phyloP scores from a whole-genome alignment of 805 yeast species.

The Grigorovia transvaalensis region DNA sequence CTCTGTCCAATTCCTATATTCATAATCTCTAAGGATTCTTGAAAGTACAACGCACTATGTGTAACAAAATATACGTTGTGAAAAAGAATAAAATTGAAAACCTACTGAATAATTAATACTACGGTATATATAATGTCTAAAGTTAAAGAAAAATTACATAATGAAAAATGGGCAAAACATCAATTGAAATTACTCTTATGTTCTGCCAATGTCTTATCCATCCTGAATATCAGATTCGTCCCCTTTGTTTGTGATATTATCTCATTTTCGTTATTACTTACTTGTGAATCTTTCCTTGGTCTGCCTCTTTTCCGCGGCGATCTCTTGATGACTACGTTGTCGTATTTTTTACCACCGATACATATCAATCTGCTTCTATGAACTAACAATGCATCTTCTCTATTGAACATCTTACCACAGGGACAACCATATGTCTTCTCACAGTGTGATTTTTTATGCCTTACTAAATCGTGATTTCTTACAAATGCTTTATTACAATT shows the following conservation, averaged over 20 bases:
- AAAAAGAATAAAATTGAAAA: background rate
- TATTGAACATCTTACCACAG: slow-evolving; percentile 88
- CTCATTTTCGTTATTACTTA: background rate
- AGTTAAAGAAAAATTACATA: background rate
- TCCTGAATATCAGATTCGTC: background rate
- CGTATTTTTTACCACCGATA: slow-evolving; percentile 46
- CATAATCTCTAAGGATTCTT: background rate
- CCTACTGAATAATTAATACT: background rate
- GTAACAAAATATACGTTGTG: too few species aligned
- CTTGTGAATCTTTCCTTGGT: slow-evolving; percentile 13
- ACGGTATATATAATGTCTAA: background rate
- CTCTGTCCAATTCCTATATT: background rate
- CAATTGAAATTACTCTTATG: background rate
- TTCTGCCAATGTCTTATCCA: background rate
- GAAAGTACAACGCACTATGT: too few species aligned
- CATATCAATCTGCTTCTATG: slow-evolving; percentile 77
- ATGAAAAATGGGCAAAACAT: too few species aligned
- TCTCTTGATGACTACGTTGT: slow-evolving; percentile 20
- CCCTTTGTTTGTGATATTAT: background rate
- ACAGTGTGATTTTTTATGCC: slow-evolving; percentile 82
- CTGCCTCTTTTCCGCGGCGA: slow-evolving; percentile 25
- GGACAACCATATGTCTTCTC: slow-evolving; percentile 66
- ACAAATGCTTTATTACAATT: slow-evolving; percentile 81
- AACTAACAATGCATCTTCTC: slow-evolving; percentile 79
- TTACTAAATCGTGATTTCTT: slow-evolving; percentile 84